Conservation (phyloP, 441 rosid species). For the Metrosideros polymorpha region DNA sequence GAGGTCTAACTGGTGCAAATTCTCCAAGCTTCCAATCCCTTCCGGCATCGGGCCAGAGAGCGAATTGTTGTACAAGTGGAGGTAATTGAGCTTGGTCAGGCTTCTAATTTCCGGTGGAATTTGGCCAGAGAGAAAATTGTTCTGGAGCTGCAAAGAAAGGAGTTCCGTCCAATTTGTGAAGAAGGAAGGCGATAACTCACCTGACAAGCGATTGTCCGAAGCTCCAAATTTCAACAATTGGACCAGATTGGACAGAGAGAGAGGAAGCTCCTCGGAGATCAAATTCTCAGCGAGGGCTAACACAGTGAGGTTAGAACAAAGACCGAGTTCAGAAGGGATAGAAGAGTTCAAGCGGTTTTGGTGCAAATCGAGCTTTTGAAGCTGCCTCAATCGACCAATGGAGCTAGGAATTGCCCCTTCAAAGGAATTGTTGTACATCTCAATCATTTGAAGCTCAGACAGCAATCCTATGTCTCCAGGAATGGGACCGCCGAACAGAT, state of each 20-base stretch:
- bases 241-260: constrained; percentile 39
- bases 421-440: constrained; percentile 33
- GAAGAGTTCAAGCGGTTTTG: constrained; percentile 31
- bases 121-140: constrained; percentile 30
- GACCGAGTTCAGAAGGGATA: constrained; percentile 48
- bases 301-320: constrained; percentile 35
- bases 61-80: constrained; percentile 28
- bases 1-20: constrained; percentile 16
- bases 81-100: constrained; percentile 19
- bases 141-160: constrained; percentile 41
- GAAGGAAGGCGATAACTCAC: constrained; percentile 32
- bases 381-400: constrained; percentile 44
- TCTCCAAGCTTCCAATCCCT: constrained; percentile 29
- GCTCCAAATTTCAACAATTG: constrained; percentile 25
- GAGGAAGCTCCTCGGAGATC: constrained; percentile 40
- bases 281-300: constrained; percentile 42
- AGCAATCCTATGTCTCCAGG: constrained; percentile 33
- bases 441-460: constrained; percentile 27
- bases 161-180: constrained; percentile 40
- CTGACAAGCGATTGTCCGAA: constrained; percentile 33
- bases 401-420: constrained; percentile 45
- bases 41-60: constrained; percentile 39
- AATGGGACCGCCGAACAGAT: constrained; percentile 30
- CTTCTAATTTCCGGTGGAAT: constrained; percentile 44
- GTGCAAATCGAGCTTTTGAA: constrained; percentile 34